Evolutionary conservation across 78 protist species (phyloP).

Genomic region (Speleostelium caveatum): DNA sequence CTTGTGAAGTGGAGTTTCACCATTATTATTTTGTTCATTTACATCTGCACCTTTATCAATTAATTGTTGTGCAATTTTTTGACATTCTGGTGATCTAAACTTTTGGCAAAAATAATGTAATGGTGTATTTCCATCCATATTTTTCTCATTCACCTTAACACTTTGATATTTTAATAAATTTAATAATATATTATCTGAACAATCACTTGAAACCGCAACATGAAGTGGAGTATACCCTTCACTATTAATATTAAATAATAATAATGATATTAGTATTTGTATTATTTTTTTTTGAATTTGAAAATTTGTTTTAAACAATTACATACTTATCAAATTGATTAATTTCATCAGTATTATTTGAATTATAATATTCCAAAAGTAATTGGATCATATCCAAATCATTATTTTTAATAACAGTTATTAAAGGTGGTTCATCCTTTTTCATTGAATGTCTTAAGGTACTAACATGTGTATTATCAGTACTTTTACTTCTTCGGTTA

Average conservation of each 20-base stretch:
- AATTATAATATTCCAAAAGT: conserved; percentile 22
- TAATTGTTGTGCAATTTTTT: conserved; percentile 58
- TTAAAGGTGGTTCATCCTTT: conserved; percentile 11
- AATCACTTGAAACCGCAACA: conserved; percentile 36
- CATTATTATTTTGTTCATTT: conserved; percentile 67
- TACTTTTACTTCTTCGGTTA: neutral
- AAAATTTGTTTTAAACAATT: neutral
- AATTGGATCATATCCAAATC: conserved; percentile 45
- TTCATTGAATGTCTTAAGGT: neutral
- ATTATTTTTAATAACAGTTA: conserved; percentile 37
- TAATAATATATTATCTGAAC: conserved; percentile 27
- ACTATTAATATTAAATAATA: too few species aligned
- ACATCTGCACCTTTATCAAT: conserved; percentile 77
- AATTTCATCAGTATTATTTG: conserved; percentile 42
- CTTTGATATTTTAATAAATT: conserved; percentile 22
- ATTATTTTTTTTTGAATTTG: neutral
- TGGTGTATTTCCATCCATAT: conserved; percentile 82
- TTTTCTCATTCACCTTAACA: conserved; percentile 1
- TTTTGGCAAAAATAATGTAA: conserved; percentile 83
- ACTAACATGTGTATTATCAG: neutral
- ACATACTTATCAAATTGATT: conserved; percentile 48
- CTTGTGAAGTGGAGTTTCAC: conserved; percentile 84
- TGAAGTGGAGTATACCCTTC: conserved; percentile 74
- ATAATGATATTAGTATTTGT: neutral
- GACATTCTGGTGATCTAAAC: conserved; percentile 70